A percentile compares a stretch with the other conserved stretches of the same genome.
phyloP scores from a whole-genome alignment of 257 asterid genomes.

The Coffea eugenioides region DNA sequence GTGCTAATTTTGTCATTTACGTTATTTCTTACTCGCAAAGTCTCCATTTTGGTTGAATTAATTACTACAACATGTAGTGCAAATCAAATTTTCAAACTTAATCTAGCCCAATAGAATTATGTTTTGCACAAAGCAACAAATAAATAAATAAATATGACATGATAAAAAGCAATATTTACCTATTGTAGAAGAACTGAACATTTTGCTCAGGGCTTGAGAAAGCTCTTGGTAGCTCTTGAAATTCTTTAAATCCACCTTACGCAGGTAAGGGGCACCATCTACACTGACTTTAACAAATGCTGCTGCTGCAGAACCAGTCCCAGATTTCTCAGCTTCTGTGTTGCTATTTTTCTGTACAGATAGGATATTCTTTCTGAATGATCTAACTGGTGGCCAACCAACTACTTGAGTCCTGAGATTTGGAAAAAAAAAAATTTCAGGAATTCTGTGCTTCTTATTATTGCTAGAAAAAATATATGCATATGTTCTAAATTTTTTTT shows the following conservation, averaged over 20 bases:
- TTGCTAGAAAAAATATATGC: neutral
- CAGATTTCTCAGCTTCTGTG: constrained; percentile 26
- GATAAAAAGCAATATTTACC: constrained; percentile 30
- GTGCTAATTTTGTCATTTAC: too few species aligned
- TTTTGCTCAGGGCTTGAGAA: constrained; percentile 47
- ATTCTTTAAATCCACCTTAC: constrained; percentile 56
- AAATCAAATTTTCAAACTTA: too few species aligned
- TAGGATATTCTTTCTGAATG: constrained; percentile 50
- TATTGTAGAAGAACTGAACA: constrained; percentile 53
- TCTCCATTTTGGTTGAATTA: too few species aligned
- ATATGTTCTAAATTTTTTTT: neutral
- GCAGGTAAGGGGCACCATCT: constrained; percentile 57
- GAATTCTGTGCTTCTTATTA: too few species aligned
- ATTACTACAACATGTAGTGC: too few species aligned
- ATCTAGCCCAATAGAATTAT: too few species aligned
- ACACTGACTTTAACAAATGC: constrained; percentile 52
- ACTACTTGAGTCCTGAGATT: constrained; percentile 53
- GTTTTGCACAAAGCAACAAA: too few species aligned
- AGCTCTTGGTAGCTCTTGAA: constrained; percentile 48
- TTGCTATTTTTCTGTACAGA: constrained; percentile 28
- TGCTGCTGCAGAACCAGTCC: constrained; percentile 25
- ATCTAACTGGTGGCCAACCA: constrained; percentile 75
- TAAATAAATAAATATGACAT: neutral
- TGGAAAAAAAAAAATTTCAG: neutral
- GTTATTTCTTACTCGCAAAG: too few species aligned